Conservation (phyloP, 371 early-diverging fungal genomes). For the Homolaphlyctis polyrhiza region DNA sequence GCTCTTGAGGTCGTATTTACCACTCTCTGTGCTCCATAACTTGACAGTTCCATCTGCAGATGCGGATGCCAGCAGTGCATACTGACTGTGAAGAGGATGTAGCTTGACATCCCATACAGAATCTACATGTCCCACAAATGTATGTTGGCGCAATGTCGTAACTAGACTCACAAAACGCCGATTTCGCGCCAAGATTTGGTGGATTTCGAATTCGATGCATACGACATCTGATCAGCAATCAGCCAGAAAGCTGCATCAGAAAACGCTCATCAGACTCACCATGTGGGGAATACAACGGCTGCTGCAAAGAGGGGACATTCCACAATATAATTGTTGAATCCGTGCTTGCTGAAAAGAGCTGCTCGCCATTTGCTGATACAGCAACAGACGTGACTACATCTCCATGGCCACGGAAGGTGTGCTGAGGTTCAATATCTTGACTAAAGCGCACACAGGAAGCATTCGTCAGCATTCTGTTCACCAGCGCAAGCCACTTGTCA, state of each 20-base stretch:
- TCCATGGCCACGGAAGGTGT: constrained; percentile 78
- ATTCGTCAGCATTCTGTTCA: neutral
- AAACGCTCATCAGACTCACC: constrained; percentile 17
- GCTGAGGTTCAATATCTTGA: constrained; percentile 63
- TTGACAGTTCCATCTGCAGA: constrained; percentile 80
- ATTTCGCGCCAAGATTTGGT: neutral
- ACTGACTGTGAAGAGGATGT: constrained; percentile 43
- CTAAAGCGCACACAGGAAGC: neutral
- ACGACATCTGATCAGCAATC: neutral
- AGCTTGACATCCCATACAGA: constrained; percentile 80
- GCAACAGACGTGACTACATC: constrained; percentile 63
- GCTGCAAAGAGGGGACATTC: constrained; percentile 58
- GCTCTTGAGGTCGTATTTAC: constrained; percentile 13
- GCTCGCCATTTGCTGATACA: constrained; percentile 45
- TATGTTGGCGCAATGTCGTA: constrained; percentile 49
- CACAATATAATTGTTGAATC: constrained; percentile 75
- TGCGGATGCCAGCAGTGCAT: constrained; percentile 61
- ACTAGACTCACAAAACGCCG: constrained; percentile 29
- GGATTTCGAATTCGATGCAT: neutral
- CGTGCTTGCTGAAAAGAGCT: constrained; percentile 64
- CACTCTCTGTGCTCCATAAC: constrained; percentile 59
- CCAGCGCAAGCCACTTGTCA: neutral
- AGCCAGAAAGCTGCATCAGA: neutral
- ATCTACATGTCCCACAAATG: constrained; percentile 76
- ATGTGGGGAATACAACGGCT: constrained; percentile 35